Base-by-base conservation (phyloP, 2,329 filamentous ascomycete genomes). In the Tolypocladium ophioglossoides region DNA sequence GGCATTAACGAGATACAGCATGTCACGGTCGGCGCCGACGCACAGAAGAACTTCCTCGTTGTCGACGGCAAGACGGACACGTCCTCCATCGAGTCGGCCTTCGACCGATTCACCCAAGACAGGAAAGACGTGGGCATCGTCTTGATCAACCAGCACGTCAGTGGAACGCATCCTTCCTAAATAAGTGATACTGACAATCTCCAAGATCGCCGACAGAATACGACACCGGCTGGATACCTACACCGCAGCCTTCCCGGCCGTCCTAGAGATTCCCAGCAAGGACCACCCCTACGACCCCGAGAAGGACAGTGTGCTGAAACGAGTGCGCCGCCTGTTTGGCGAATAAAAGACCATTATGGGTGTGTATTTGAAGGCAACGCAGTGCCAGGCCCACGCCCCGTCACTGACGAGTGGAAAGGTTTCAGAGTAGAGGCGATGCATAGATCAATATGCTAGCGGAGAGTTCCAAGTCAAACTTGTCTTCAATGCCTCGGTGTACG, bases 281-380 rank as follows among this genome's bases (percentile, higher is more conserved):
- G 94, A 99, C 70, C 94, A 99, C 70, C 94, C 94, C 2, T 99
- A 99, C 68, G 92, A 99, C 65, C 94, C 94, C 0, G 94, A 99
- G 74, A 99, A 99, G 78, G 94, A 99, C 71, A 97, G 92, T 67
- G 92, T 99, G 46, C 72, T 99, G 73, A 88, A 91, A 74, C 82
- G 94, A 61, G 94, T 99, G 48, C 75, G 79, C 57, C 75, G 79
- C 56, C 60, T 83, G 54, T 85, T 85, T 73, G 83, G 83, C 62
- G 83, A 91, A 75, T 91, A 82, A 68, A 34, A 27, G 5, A 20
- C n/a, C n/a, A n/a, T n/a, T n/a, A 8, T 18, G 32, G 10, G 4
- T 14, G 35, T 37, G 35, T 37, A 5, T 34, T 48, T 20, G 14
- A 14, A 27, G 41, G 8, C 4, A 11, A 20, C 14, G 18, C 18